Base-by-base conservation (phyloP, 768 basidiomycete genomes). In the Guyanaporus albipodus region DNA sequence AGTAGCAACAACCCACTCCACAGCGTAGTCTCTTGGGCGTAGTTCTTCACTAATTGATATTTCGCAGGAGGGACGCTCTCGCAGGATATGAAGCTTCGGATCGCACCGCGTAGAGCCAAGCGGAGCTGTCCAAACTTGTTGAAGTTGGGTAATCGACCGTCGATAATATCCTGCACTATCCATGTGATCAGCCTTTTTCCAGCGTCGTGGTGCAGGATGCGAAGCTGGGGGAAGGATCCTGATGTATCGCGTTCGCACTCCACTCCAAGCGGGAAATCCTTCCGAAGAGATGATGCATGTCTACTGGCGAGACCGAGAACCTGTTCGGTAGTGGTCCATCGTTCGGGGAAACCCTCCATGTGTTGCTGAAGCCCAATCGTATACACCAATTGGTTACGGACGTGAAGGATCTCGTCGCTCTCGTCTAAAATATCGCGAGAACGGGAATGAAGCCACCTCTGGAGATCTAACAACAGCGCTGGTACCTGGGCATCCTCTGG, bases 331-430 rank as follows among this genome's bases (percentile, higher is more conserved):
- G 54, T 67, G 1, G 50, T 56, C 72, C 72, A 73, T 44, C 70
- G 57, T 21, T 70, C 62, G 0, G 67, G 70, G 31, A 50, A 56
- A 7, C 60, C 66, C 38, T 70, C 53, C 11, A 71, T 28, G 6
- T 41, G 53, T 23, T 31, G 52, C 36, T 62, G 65, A 5, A 37
- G 19, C 10, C 72, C 72, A 4, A 66, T 53, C 4, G 70, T 65
- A 19, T 73, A 73, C 1, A 70, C 55, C 11, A 71, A 44, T 32
- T 73, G 71, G 39, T 66, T 70, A 6, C 64, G 66, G 33, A 69
- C 61, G 17, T 71, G 62, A 8, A 71, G 59, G 23, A 57, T 55
- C 32, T 61, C 64, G 29, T 66, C 66, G 36, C 65, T 66, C 43
- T 66, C 66, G 17, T 66, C 64, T 4, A 66, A 33, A 9, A 66